phyloP scores from a whole-genome alignment of 257 asterid genomes.

The Capsicum pubescens region DNA sequence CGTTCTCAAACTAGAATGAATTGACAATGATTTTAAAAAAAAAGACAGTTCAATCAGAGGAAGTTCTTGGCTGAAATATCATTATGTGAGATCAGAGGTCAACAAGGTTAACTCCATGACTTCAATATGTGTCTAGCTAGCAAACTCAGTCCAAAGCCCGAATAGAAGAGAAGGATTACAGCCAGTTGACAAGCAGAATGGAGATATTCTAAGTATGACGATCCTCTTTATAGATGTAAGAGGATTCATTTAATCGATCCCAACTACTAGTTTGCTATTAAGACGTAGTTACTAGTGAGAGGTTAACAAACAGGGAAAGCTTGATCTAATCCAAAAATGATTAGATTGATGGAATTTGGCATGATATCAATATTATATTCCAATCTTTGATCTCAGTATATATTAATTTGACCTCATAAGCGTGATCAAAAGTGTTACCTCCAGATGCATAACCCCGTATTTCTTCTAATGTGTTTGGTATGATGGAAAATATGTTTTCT shows the following conservation, averaged over 20 bases:
- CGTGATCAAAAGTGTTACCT: too few relatives aligned
- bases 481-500: too few relatives aligned
- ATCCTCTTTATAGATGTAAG: background rate
- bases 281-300: background rate
- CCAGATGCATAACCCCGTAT: too few relatives aligned
- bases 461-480: too few relatives aligned
- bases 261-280: background rate
- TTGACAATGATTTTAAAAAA: background rate
- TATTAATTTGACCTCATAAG: too few relatives aligned
- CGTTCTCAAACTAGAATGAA: background rate
- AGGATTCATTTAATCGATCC: background rate
- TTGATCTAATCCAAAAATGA: background rate
- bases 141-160: background rate
- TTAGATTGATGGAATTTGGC: too few relatives aligned
- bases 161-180: background rate
- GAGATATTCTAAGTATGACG: background rate
- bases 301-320: conserved; percentile 7
- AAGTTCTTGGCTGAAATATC: background rate
- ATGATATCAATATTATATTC: too few relatives aligned
- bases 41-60: background rate
- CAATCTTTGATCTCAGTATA: too few relatives aligned
- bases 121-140: background rate
- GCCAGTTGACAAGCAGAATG: background rate
- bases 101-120: background rate
- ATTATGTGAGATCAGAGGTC: background rate